Conservation (phyloP, 2,329 filamentous ascomycete genomes). For the Cordyceps tenuipes region DNA sequence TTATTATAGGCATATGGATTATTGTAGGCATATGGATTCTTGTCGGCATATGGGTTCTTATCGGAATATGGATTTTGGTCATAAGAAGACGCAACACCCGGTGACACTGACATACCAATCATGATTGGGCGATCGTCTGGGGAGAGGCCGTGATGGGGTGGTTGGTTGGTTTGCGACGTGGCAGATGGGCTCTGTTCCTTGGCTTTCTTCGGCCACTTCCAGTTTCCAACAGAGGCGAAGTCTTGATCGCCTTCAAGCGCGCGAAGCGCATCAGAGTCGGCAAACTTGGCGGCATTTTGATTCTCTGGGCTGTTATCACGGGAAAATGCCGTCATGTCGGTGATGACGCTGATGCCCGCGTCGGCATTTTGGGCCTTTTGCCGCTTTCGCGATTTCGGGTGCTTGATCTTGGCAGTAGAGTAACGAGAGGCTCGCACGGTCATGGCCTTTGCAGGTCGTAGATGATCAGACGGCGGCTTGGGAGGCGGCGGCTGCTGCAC, state of each 20-base stretch:
- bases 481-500: constrained; percentile 14
- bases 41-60: constrained; percentile 14
- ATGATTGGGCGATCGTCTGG: constrained; percentile 64
- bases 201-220: constrained; percentile 46
- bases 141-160: constrained; percentile 44
- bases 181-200: constrained; percentile 22
- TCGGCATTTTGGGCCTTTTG: constrained; percentile 53
- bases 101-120: constrained; percentile 61
- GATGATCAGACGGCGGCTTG: constrained; percentile 1
- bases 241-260: constrained; percentile 50
- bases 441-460: constrained; percentile 7
- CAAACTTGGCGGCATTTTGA: constrained; percentile 38
- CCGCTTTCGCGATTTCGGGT: constrained; percentile 50
- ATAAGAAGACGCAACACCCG: constrained; percentile 21
- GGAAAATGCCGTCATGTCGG: constrained; percentile 52
- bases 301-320: constrained; percentile 25
- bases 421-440: constrained; percentile 24
- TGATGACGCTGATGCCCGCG: constrained; percentile 60
- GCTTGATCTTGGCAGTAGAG: constrained; percentile 33
- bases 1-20: constrained; percentile 13
- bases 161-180: constrained; percentile 20
- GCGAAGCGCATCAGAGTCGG: constrained; percentile 49
- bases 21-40: constrained; percentile 13
- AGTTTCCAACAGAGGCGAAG: constrained; percentile 46
- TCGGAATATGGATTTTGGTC: constrained; percentile 22